phyloP scores from a whole-genome alignment of 164 flowering plant species.

The Tinospora cordifolia region DNA sequence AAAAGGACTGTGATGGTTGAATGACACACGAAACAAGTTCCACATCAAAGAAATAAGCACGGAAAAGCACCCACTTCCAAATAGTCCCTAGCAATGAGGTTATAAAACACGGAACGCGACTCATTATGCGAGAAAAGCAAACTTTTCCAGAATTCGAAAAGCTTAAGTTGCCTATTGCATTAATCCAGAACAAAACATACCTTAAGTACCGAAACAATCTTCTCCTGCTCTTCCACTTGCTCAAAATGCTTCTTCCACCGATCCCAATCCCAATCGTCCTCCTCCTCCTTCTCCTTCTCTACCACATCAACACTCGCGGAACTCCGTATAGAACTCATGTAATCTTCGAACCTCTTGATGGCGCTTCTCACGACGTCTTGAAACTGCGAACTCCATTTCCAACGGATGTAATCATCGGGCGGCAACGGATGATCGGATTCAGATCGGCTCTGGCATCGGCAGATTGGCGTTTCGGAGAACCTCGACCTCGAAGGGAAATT shows the following conservation, averaged over 20 bases:
- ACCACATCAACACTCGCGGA: slow-evolving; percentile 2
- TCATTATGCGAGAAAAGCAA: neutral
- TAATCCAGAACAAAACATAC: slow-evolving; percentile 25
- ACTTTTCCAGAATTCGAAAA: no score
- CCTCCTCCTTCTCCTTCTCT: slow-evolving; percentile 10
- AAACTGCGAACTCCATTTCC: slow-evolving; percentile 47
- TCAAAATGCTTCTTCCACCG: slow-evolving; percentile 75
- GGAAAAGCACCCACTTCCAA: no score
- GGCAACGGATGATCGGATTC: slow-evolving; percentile 23
- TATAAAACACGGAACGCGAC: neutral
- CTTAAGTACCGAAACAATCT: slow-evolving; percentile 58
- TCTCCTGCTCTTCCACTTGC: slow-evolving; percentile 70
- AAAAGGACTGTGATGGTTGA: no score
- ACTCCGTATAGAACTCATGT: slow-evolving; percentile 22
- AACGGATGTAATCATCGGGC: slow-evolving; percentile 14
- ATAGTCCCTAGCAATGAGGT: neutral
- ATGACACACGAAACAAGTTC: no score
- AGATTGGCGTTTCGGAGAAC: slow-evolving; percentile 21
- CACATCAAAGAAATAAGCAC: no score
- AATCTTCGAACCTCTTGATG: slow-evolving; percentile 36
- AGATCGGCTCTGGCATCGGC: slow-evolving; percentile 34
- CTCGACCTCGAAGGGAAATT: slow-evolving; percentile 13
- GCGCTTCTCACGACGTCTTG: slow-evolving; percentile 35
- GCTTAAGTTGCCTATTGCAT: neutral
- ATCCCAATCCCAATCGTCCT: slow-evolving; percentile 81